Evolutionary conservation across 2,329 filamentous ascomycete genomes (phyloP).

Genomic region (Chaetomium sp.): DNA sequence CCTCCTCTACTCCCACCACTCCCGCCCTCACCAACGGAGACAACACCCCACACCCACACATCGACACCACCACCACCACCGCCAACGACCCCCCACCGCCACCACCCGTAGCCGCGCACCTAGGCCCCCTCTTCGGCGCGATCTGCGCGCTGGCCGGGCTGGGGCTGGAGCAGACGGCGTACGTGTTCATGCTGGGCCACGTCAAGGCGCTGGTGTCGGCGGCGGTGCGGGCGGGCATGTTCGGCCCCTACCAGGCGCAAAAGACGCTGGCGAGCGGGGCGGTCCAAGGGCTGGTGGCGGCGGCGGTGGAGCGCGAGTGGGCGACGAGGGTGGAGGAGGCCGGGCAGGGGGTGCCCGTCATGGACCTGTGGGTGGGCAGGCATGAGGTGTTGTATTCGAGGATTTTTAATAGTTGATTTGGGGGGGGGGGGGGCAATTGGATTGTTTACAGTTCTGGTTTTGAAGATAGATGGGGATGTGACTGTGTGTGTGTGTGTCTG

Average conservation of each 20-base stretch:
- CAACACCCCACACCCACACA: constrained; percentile 26
- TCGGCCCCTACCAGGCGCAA: constrained; percentile 81
- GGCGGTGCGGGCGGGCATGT: constrained; percentile 73
- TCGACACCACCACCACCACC: background rate
- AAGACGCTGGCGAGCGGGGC: constrained; percentile 64
- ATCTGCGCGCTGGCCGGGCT: constrained; percentile 65
- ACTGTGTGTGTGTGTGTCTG: background rate
- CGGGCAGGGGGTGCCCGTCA: constrained; percentile 72
- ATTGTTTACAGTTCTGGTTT: background rate
- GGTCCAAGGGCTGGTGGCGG: constrained; percentile 60
- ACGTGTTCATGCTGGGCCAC: constrained; percentile 76
- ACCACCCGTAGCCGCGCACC: constrained; percentile 61
- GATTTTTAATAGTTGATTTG: constrained; percentile 75
- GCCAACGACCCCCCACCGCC: constrained; percentile 41
- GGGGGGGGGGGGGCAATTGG: no score
- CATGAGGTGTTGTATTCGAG: constrained; percentile 83
- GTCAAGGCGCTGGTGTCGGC: constrained; percentile 76
- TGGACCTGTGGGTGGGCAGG: constrained; percentile 82
- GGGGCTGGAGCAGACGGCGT: constrained; percentile 63
- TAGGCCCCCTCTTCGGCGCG: constrained; percentile 71
- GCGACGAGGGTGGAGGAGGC: constrained; percentile 63
- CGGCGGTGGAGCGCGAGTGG: constrained; percentile 63
- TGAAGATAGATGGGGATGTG: no score
- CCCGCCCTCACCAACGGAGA: background rate
- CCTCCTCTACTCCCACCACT: background rate